phyloP scores from a whole-genome alignment of 768 basidiomycete genomes.

The Amanita exitialis region DNA sequence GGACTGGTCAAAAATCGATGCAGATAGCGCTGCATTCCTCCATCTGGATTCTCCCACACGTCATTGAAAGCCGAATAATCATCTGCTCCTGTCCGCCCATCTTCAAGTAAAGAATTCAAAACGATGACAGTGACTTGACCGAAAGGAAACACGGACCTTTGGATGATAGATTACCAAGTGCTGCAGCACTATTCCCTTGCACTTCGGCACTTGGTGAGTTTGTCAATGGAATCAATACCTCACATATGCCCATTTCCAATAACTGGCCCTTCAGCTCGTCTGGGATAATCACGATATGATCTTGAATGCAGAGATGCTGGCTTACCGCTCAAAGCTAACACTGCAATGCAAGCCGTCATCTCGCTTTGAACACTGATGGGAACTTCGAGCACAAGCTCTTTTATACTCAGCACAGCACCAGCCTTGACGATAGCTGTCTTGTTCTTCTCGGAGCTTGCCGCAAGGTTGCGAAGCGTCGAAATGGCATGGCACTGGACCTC shows the following conservation, averaged over 20 bases:
- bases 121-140: not conserved
- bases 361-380: slow-evolving; percentile 97
- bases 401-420: slow-evolving; percentile 93
- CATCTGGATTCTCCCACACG: slow-evolving; percentile 97
- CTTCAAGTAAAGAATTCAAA: slow-evolving; percentile 25
- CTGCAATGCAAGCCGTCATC: slow-evolving; percentile 99
- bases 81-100: slow-evolving; percentile 64
- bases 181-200: slow-evolving; percentile 97
- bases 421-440: slow-evolving; percentile 97
- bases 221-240: slow-evolving; percentile 93
- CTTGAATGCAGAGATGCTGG: not conserved
- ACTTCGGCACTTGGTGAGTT: slow-evolving; percentile 96
- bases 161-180: slow-evolving; percentile 93
- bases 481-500: slow-evolving; percentile 99
- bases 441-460: slow-evolving; percentile 96
- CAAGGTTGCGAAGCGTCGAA: slow-evolving; percentile 91
- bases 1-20: slow-evolving; percentile 88
- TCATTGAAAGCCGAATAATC: slow-evolving; percentile 97
- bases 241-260: slow-evolving; percentile 96
- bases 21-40: slow-evolving; percentile 92
- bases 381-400: slow-evolving; percentile 90
- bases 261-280: slow-evolving; percentile 96
- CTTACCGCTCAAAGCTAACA: slow-evolving; percentile 89
- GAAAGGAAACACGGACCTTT: slow-evolving; percentile 49
- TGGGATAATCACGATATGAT: slow-evolving; percentile 17